Percentiles rank a stretch among this genome's conserved stretches.
phyloP scores from a whole-genome alignment of 2,329 filamentous ascomycete genomes.

The Calonectria pseudoturangicola region DNA sequence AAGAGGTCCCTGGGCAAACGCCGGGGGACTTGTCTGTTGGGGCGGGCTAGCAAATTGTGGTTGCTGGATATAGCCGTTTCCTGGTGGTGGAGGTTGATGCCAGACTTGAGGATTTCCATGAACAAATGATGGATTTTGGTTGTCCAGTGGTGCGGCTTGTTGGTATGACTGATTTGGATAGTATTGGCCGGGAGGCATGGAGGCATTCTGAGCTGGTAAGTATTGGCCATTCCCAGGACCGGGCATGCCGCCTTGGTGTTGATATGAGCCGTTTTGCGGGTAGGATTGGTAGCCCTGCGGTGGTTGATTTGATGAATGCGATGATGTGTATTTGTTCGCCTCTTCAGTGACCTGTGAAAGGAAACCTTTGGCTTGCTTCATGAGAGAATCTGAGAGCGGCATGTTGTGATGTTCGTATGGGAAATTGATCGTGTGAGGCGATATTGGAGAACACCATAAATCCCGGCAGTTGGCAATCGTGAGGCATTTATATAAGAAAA shows the following conservation, averaged over 20 bases:
- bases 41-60: background rate
- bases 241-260: background rate
- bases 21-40: background rate
- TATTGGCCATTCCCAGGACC: background rate
- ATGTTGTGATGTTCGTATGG: background rate
- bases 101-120: background rate
- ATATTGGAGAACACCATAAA: too few relatives aligned
- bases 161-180: conserved; percentile 6
- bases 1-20: background rate
- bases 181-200: conserved; percentile 2
- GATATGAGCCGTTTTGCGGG: conserved; percentile 6
- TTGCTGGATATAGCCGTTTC: background rate
- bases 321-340: conserved; percentile 1
- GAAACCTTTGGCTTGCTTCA: conserved; percentile 14
- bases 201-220: background rate
- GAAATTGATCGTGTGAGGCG: background rate
- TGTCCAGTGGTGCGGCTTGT: background rate
- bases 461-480: background rate
- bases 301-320: background rate
- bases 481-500: background rate
- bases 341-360: background rate
- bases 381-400: conserved; percentile 4
- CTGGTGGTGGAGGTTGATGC: background rate
- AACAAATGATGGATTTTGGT: background rate
- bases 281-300: conserved; percentile 12